Evolutionary conservation across 2,329 filamentous ascomycete species (phyloP).

Genomic region (Remersonia thermophila): DNA sequence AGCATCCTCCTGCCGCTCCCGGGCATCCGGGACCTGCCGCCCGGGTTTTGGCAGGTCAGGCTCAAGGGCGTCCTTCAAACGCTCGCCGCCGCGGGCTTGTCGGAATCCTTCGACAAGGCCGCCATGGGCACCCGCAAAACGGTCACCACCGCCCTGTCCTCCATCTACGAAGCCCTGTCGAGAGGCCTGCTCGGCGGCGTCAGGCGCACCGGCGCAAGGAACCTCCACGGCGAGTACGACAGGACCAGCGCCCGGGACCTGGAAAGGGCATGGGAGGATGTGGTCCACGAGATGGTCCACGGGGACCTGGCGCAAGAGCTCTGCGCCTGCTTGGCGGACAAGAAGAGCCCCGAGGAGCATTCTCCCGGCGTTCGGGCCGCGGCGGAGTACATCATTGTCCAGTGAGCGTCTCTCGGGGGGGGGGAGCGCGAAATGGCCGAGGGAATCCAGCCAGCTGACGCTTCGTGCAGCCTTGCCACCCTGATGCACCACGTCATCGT

Average conservation of each 20-base stretch:
- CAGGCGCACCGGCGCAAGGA: constrained; percentile 17
- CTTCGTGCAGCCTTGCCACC: constrained; percentile 50
- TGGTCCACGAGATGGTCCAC: constrained; percentile 54
- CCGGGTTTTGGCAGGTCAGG: constrained; percentile 53
- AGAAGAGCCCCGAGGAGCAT: constrained; percentile 51
- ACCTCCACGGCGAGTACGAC: constrained; percentile 39
- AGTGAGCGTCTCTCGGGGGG: constrained; percentile 38
- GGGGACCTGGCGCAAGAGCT: constrained; percentile 53
- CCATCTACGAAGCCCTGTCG: constrained; percentile 56
- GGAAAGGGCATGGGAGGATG: constrained; percentile 52
- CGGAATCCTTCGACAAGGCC: constrained; percentile 73
- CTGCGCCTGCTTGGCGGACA: constrained; percentile 47
- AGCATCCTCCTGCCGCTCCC: constrained; percentile 54
- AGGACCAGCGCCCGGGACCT: constrained; percentile 46
- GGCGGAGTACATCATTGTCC: constrained; percentile 54
- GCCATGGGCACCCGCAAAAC: constrained; percentile 62
- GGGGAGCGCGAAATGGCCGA: too few species aligned
- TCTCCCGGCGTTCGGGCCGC: constrained; percentile 49
- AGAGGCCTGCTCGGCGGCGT: constrained; percentile 55
- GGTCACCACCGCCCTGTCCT: constrained; percentile 57
- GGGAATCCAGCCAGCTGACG: neutral
- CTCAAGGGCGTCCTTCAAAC: constrained; percentile 47
- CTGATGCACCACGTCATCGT: constrained; percentile 64
- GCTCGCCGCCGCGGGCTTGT: constrained; percentile 56
- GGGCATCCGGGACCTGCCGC: constrained; percentile 48